Percentiles rank a stretch among this genome's conserved stretches.
Conservation (phyloP, 352 stramenopile species). For the Globisporangium irregulare region DNA sequence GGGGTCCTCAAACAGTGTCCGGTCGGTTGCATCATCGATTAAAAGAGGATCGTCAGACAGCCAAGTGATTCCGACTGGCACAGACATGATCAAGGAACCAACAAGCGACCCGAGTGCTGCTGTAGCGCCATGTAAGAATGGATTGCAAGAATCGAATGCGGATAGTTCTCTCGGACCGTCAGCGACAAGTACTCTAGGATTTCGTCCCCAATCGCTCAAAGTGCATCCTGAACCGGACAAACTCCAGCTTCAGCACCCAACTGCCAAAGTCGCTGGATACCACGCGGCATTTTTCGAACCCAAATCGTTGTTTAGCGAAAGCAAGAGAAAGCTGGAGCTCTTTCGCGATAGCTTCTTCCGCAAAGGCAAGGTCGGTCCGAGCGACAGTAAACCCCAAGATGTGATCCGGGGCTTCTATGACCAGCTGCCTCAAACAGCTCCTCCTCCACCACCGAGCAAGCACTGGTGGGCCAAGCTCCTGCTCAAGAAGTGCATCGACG, state of each 20-base stretch:
- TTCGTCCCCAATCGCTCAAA: background rate
- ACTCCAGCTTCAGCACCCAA: background rate
- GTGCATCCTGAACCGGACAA: background rate
- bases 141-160: background rate
- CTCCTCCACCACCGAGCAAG: slow-evolving; percentile 7
- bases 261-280: background rate
- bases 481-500: slow-evolving; percentile 30
- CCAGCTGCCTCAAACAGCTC: slow-evolving; percentile 30
- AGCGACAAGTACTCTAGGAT: background rate
- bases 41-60: background rate
- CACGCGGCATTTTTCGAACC: background rate
- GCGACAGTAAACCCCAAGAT: slow-evolving; percentile 25
- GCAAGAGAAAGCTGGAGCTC: slow-evolving; percentile 23
- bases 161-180: background rate
- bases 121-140: background rate
- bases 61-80: background rate
- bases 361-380: slow-evolving; percentile 20
- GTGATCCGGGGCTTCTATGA: slow-evolving; percentile 61
- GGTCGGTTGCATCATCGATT: slow-evolving; percentile 2
- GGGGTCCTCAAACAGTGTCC: background rate
- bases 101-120: background rate
- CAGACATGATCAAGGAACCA: background rate
- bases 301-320: slow-evolving; percentile 19
- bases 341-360: slow-evolving; percentile 39
- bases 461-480: slow-evolving; percentile 41